A percentile compares a stretch with the other conserved stretches of the same genome.
phyloP scores from a whole-genome alignment of 129 eudicot species.

The Lonicera japonica region DNA sequence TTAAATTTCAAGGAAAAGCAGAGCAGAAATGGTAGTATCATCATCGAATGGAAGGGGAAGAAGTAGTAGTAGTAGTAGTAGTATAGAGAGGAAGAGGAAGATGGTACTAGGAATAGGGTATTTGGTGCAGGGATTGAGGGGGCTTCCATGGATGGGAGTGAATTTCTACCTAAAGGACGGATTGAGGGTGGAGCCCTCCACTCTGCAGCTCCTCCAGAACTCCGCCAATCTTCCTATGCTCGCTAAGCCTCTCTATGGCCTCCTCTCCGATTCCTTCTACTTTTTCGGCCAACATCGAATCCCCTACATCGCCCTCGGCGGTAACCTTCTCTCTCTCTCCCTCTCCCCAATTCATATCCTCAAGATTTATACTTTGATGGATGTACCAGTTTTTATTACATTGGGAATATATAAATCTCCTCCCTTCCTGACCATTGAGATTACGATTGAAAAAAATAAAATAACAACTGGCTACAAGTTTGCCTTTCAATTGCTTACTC shows the following conservation, averaged over 20 bases:
- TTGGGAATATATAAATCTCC: no score
- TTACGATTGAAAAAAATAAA: no score
- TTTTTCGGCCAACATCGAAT: constrained; percentile 74
- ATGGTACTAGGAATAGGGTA: constrained; percentile 67
- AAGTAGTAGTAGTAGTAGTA: no score
- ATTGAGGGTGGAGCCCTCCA: constrained; percentile 58
- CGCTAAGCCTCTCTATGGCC: constrained; percentile 80
- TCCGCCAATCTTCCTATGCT: constrained; percentile 95
- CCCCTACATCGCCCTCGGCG: constrained; percentile 89
- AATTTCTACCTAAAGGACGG: constrained; percentile 76
- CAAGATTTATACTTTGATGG: no score
- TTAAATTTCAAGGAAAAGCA: no score
- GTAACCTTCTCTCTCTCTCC: constrained; percentile 21
- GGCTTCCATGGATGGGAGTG: constrained; percentile 87
- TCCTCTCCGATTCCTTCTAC: constrained; percentile 73
- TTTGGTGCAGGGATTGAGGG: constrained; percentile 83
- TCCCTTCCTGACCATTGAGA: no score
- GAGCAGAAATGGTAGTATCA: no score
- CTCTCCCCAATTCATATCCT: background rate
- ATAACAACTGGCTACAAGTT: no score
- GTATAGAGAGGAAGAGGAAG: background rate
- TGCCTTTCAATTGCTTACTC: no score
- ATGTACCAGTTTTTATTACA: no score
- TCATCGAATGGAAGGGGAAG: no score
- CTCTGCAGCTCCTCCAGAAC: constrained; percentile 73